Percentiles rank a stretch among this genome's conserved stretches.
Conservation (phyloP, 148 eudicot genomes). For the Spergularia marina region DNA sequence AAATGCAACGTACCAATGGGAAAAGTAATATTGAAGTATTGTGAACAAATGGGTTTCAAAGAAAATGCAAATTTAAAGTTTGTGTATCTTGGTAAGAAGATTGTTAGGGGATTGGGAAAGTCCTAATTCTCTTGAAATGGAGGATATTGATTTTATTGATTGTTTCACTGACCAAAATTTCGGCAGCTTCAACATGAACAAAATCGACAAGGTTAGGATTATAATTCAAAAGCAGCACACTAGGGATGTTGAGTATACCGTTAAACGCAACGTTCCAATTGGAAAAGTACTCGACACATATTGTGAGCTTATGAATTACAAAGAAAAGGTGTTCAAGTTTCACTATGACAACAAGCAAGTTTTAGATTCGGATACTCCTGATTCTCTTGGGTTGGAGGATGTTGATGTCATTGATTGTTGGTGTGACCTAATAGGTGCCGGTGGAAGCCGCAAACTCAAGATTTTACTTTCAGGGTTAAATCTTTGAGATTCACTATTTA, state of each 20-base stretch:
- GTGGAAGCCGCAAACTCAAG: no score
- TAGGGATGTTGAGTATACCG: neutral
- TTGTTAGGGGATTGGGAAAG: slow-evolving; percentile 9
- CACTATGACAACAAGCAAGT: slow-evolving; percentile 1
- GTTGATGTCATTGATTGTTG: slow-evolving; percentile 21
- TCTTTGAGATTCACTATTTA: no score
- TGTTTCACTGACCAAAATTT: neutral
- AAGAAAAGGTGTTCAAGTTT: slow-evolving; percentile 1
- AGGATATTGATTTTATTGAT: slow-evolving; percentile 17
- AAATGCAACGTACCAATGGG: slow-evolving; percentile 12
- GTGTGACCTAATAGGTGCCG: neutral
- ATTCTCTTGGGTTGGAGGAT: slow-evolving; percentile 12
- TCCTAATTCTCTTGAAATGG: slow-evolving; percentile 12
- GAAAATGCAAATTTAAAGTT: neutral
- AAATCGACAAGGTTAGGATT: neutral
- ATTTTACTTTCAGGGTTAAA: no score
- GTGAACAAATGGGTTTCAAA: neutral
- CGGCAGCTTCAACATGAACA: neutral
- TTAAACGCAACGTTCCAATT: slow-evolving; percentile 6
- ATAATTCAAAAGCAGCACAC: neutral
- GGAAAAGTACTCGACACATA: slow-evolving; percentile 14
- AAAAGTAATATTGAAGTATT: neutral
- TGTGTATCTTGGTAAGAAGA: neutral
- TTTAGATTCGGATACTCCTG: slow-evolving; percentile 16
- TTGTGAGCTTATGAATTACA: slow-evolving; percentile 1